A percentile compares a stretch with the other conserved stretches of the same genome.
These are phyloP conservation scores for Rutidosis leptorrhynchoides DNA, from an alignment of 129 eudicot genomes.

Conservation along the genomic window DNA sequence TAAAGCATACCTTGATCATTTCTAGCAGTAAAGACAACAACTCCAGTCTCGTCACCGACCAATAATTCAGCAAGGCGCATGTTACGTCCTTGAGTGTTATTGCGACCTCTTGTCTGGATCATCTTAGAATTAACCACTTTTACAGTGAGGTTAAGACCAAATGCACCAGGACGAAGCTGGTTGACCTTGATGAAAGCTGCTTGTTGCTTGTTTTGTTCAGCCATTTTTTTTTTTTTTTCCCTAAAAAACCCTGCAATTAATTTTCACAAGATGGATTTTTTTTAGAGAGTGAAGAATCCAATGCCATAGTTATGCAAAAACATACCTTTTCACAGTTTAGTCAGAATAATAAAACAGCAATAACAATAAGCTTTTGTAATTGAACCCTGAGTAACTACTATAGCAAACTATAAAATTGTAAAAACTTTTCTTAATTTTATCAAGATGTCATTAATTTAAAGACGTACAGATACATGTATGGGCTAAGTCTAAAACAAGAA, in stretches of 20 bases:
- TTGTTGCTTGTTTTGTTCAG: constrained; percentile 57
- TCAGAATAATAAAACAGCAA: background rate
- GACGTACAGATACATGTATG: background rate
- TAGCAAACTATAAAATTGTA: background rate
- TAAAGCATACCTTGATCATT: constrained; percentile 59
- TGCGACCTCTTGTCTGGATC: constrained; percentile 53
- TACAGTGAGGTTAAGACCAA: constrained; percentile 59
- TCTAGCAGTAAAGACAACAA: constrained; percentile 74
- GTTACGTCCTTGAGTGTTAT: constrained; percentile 53
- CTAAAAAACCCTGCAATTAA: constrained; percentile 17
- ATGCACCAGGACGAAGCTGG: constrained; percentile 58
- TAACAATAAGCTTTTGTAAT: background rate
- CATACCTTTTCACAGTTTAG: background rate
- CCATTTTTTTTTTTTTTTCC: constrained; percentile 62
- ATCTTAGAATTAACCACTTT: constrained; percentile 63
- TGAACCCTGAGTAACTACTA: background rate
- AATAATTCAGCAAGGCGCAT: constrained; percentile 70
- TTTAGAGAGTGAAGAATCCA: background rate
- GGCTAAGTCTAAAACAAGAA: background rate
- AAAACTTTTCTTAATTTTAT: background rate
- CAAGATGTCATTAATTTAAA: background rate
- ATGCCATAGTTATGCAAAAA: constrained; percentile 5
- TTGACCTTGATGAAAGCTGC: constrained; percentile 52
- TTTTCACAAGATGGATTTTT: background rate
- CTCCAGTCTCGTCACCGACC: constrained; percentile 78